Base-by-base conservation (phyloP, 352 stramenopile genomes). In the Phytophthora meadii region DNA sequence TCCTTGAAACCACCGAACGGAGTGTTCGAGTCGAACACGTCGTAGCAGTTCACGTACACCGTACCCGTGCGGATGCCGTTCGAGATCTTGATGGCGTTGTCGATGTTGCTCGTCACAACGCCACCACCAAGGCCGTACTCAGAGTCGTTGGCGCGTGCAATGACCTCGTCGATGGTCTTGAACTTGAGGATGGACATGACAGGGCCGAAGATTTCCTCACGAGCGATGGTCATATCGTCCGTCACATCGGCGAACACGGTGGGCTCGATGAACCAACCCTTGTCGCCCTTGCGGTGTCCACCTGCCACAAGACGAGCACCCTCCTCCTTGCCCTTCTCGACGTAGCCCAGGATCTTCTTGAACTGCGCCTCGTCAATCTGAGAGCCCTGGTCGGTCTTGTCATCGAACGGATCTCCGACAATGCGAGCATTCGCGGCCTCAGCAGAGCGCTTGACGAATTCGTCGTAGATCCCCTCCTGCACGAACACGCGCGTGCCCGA, bases 31-130 rank as follows among this genome's bases (percentile, higher is more conserved):
- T 96, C 90, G 36, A 96, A 94, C 15, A 95, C 61, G 41, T 97
- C 81, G 76, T 98, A 98, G 73, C 84, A 97, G 81, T 98, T 99
- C 12, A 98, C 84, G 66, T 94, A 97, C 32, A 98, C 89, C 22
- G 97, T 97, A 32, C 95, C 95, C 50, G 82, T 83, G 53, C 97
- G 85, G 17, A 99, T 79, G 2, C 63, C 77, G 51, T 95, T 86
- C 47, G 91, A 84, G 64, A 98, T 85, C 53, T 89, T 81, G 68
- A 97, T 88, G 9, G 82, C 83, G 51, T 90, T 82, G 39, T 81
- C 73, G 22, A 98, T 56, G 73, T 97, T 91, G 27, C 27, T 30
- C 27, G 27, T 30, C 27, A 30, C 27, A 7, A 30, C 27, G 27
- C 27, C 27, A 7, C 27, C 27, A 30, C 27, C 27, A 30, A 30